Evolutionary conservation across 805 yeast genomes (phyloP).

Genomic region (Metschnikowia baotianmanensis): DNA sequence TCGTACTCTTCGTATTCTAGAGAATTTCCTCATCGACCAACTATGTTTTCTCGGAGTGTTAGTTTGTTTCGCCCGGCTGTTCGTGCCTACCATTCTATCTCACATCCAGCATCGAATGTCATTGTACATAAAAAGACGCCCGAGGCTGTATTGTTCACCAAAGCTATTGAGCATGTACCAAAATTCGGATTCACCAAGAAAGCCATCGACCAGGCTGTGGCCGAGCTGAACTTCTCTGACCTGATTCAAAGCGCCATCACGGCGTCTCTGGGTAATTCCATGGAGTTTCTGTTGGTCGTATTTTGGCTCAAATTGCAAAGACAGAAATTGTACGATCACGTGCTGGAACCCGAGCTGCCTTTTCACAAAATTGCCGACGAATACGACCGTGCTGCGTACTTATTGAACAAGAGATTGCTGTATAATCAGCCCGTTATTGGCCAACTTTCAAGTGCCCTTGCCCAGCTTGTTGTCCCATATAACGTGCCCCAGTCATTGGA

Average conservation of each 20-base stretch:
- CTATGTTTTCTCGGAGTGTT: conserved; percentile 8
- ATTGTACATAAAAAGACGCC: conserved; percentile 32
- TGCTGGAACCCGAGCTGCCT: conserved; percentile 20
- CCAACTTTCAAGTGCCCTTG: conserved; percentile 50
- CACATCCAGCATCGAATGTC: conserved; percentile 35
- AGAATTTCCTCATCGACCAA: neutral
- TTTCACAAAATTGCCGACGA: conserved; percentile 33
- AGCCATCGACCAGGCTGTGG: conserved; percentile 49
- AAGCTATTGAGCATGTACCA: conserved; percentile 46
- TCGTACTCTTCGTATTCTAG: no score
- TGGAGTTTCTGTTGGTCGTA: conserved; percentile 54
- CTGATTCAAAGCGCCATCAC: conserved; percentile 43
- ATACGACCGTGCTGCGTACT: conserved; percentile 41
- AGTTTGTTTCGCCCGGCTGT: conserved; percentile 1
- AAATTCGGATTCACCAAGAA: conserved; percentile 47
- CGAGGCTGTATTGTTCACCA: conserved; percentile 41
- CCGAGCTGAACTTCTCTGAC: conserved; percentile 52
- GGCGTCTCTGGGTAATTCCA: conserved; percentile 21
- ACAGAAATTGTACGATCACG: conserved; percentile 32
- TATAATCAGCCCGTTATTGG: conserved; percentile 49
- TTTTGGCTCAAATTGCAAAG: conserved; percentile 47
- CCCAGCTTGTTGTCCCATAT: conserved; percentile 62
- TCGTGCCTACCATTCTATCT: conserved; percentile 33
- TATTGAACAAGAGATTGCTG: conserved; percentile 49
- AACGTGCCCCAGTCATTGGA: conserved; percentile 55